phyloP scores from a whole-genome alignment of 768 basidiomycete genomes.

The Hypholoma sublateritium region DNA sequence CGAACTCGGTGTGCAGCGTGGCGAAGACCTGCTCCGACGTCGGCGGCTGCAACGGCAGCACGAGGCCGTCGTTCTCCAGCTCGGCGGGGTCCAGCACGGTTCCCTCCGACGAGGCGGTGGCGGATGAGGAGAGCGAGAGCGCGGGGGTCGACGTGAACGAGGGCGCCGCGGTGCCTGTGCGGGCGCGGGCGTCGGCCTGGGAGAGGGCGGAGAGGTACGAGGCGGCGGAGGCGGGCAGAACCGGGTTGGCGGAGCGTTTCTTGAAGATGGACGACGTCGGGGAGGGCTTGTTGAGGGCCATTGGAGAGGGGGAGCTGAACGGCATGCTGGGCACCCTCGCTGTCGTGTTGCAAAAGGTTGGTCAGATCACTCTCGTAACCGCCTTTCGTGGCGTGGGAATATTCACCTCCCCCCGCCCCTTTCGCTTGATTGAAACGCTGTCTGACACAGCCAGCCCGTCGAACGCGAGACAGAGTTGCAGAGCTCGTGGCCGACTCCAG shows the following conservation, averaged over 20 bases:
- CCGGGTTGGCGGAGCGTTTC: constrained; percentile 41
- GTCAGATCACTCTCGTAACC: background rate
- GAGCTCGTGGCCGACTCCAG: background rate
- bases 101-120: constrained; percentile 70
- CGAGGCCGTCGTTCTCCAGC: constrained; percentile 48
- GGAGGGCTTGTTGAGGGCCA: constrained; percentile 55
- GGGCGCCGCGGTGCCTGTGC: constrained; percentile 32
- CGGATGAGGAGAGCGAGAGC: constrained; percentile 70
- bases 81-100: constrained; percentile 49
- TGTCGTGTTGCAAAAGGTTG: background rate
- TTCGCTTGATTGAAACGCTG: background rate
- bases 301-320: constrained; percentile 48
- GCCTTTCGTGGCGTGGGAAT: background rate
- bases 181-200: constrained; percentile 63
- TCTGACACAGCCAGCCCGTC: background rate
- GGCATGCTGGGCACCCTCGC: constrained; percentile 20
- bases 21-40: constrained; percentile 79
- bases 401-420: background rate
- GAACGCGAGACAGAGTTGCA: background rate
- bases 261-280: constrained; percentile 59
- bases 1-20: constrained; percentile 89
- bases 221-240: constrained; percentile 37
- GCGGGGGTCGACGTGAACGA: constrained; percentile 58
- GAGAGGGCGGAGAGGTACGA: constrained; percentile 44
- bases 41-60: constrained; percentile 64